Base-by-base conservation (phyloP, 257 asterid genomes). In the Salvia miltiorrhiza region DNA sequence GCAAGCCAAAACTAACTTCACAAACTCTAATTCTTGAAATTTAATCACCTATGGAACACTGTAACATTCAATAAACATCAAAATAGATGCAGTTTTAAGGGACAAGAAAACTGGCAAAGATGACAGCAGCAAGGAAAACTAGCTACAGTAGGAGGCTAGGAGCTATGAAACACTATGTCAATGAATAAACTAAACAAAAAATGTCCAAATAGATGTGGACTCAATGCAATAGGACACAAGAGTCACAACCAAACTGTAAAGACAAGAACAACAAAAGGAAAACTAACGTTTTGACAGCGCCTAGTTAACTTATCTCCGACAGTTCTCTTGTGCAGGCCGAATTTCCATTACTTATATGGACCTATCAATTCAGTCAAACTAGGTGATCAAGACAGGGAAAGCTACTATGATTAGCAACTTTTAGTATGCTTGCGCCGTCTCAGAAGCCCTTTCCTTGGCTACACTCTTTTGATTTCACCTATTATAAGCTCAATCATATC, bases 291-390 rank as follows among this genome's bases (percentile, higher is more conserved):
- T 37, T n/a, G 71, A 48, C 2, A 17, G 48, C 14, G 39, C 35
- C 49, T 17, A 33, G 4, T 30, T 32, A 19, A 2, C 30, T 9
- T 30, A 5, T 65, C n/a, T 7, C 14, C 24, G 28, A 19, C 4
- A 3, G 20, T 48, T 32, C 3, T 50, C 72, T 66, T 66, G 60
- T 67, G 73, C 73, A 54, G 73, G 32, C 73, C 73, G 7, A 14
- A 4, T 35, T 39, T 3, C 26, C 20, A 7, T 9, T 39, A 21
- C 40, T 13, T 39, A 2, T 14, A 53, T 40, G 64, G 58, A 50
- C 26, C 14, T n/a, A 21, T 53, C 73, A 9, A 47, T 13, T 9
- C 48, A 16, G 43, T 5, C 28, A 33, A 30, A 66, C 37, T 19
- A 32, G 8, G 71, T 33, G 48, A n/a, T 28, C 11, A n/a, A 24